A percentile compares a stretch with the other conserved stretches of the same genome.
These are phyloP conservation scores for Acer campestre DNA, from an alignment of 345 rosid genomes.

Conservation along the genomic window DNA sequence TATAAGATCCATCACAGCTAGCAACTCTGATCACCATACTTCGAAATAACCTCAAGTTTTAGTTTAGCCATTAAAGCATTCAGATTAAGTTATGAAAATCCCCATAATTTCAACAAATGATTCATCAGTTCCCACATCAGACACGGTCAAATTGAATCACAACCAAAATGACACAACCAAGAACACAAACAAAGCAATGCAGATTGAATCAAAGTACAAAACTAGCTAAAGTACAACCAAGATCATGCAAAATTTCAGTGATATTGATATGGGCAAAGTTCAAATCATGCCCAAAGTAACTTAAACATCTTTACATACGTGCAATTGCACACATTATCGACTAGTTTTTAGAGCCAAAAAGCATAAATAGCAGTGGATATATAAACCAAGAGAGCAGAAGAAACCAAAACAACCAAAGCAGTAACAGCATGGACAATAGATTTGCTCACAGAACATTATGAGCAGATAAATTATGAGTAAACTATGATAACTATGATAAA, in stretches of 20 bases:
- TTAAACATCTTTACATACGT: too few species aligned
- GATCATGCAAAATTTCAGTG: slow-evolving; percentile 1
- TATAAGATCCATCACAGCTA: not conserved
- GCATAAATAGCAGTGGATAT: slow-evolving; percentile 82
- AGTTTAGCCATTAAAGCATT: not conserved
- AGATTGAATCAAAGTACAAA: not conserved
- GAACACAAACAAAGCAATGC: not conserved
- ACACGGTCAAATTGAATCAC: not conserved
- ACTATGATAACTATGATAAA: too few species aligned
- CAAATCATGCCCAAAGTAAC: not conserved
- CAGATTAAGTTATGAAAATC: not conserved
- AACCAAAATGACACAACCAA: too few species aligned
- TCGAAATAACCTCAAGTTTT: not conserved
- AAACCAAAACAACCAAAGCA: slow-evolving; percentile 63
- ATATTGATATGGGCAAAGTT: not conserved
- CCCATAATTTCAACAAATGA: not conserved
- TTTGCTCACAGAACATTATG: slow-evolving; percentile 79
- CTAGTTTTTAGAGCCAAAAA: slow-evolving; percentile 52
- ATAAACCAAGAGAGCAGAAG: slow-evolving; percentile 75
- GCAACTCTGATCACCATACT: not conserved
- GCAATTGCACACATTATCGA: not conserved
- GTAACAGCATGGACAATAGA: slow-evolving; percentile 58
- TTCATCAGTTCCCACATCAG: not conserved
- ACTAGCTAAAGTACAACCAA: not conserved
- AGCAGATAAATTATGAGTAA: too few species aligned